These are phyloP conservation scores for Sphenostylis stenocarpa DNA, from an alignment of 306 rosid genomes.

Conservation along the genomic window DNA sequence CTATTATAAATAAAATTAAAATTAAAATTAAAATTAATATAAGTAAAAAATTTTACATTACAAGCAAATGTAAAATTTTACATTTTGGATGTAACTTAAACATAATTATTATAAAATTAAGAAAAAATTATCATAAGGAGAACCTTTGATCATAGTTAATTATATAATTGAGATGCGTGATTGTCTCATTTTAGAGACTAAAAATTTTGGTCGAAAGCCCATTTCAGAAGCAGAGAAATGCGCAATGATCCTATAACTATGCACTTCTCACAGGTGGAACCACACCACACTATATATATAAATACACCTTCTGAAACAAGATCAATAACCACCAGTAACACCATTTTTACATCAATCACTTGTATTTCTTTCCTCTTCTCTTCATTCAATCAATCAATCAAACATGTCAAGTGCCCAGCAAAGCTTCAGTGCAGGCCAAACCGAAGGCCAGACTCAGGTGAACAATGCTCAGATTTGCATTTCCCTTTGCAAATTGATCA, in stretches of 20 bases:
- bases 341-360: slow-evolving; percentile 2
- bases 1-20: too few relatives aligned
- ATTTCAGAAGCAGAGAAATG: slow-evolving; percentile 41
- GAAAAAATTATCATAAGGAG: too few relatives aligned
- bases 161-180: not conserved
- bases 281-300: slow-evolving; percentile 19
- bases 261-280: not conserved
- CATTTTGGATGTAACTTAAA: too few relatives aligned
- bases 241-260: slow-evolving; percentile 22
- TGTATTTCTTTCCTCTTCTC: not conserved
- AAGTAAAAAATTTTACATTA: too few relatives aligned
- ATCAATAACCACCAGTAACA: not conserved
- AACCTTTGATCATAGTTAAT: too few relatives aligned
- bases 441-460: slow-evolving; percentile 34
- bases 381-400: not conserved
- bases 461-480: not conserved
- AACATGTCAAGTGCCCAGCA: slow-evolving; percentile 63
- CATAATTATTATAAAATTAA: too few relatives aligned
- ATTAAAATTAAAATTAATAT: too few relatives aligned
- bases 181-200: slow-evolving; percentile 22
- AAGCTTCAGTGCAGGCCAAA: slow-evolving; percentile 46
- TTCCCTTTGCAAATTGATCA: not conserved
- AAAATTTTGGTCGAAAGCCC: not conserved
- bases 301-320: not conserved
- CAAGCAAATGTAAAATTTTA: too few relatives aligned